Conservation (phyloP, 495 filamentous ascomycete species). For the Aspergillus steynii region DNA sequence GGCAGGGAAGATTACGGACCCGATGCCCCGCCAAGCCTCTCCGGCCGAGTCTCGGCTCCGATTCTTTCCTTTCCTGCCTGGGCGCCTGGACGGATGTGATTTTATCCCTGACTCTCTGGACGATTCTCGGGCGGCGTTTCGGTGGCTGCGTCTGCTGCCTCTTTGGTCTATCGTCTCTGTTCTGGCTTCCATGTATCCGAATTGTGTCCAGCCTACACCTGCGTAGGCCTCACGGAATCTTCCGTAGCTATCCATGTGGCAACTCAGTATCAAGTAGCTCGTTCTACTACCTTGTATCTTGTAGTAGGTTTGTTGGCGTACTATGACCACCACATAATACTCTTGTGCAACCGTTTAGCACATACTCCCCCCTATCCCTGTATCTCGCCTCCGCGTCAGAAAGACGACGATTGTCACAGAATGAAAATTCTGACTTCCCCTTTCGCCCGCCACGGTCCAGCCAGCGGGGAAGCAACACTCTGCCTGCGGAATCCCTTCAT, state of each 20-base stretch:
- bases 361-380: not conserved
- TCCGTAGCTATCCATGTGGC: too few relatives aligned
- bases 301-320: too few relatives aligned
- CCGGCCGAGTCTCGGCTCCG: slow-evolving; percentile 40
- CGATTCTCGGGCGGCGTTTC: not conserved
- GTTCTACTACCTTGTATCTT: too few relatives aligned
- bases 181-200: too few relatives aligned
- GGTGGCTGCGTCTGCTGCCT: not conserved
- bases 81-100: not conserved
- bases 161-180: not conserved
- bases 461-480: too few relatives aligned
- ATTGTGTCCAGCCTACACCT: not conserved
- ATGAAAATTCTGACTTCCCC: not conserved
- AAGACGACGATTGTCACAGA: not conserved
- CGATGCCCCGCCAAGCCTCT: slow-evolving; percentile 14
- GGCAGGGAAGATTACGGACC: slow-evolving; percentile 14
- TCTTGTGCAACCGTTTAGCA: not conserved
- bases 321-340: not conserved
- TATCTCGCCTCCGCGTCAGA: not conserved
- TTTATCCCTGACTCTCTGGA: not conserved
- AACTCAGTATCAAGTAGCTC: too few relatives aligned
- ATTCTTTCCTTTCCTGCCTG: not conserved
- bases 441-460: too few relatives aligned
- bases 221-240: too few relatives aligned
- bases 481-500: not conserved